Conservation (phyloP, 768 basidiomycete genomes). For the Baorangia bicolor region DNA sequence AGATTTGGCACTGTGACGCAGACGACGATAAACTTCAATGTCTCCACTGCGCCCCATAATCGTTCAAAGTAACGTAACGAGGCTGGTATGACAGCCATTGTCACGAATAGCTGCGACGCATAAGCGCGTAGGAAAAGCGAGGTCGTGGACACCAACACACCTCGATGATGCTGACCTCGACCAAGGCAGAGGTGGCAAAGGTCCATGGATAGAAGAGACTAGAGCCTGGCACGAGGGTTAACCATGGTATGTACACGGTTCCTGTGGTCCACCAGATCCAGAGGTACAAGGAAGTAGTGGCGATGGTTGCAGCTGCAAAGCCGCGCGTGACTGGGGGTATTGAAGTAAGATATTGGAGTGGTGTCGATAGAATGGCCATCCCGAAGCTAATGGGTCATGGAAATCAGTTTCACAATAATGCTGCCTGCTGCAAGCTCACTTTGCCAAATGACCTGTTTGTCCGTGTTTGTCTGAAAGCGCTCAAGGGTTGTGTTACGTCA, state of each 20-base stretch:
- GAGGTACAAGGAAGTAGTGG: constrained; percentile 57
- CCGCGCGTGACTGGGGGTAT: constrained; percentile 78
- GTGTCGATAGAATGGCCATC: constrained; percentile 80
- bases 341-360: constrained; percentile 63
- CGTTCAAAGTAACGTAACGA: constrained; percentile 90
- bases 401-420: constrained; percentile 4
- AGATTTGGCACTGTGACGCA: constrained; percentile 81
- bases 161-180: constrained; percentile 83
- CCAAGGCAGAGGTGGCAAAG: constrained; percentile 81
- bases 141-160: constrained; percentile 43
- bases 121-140: constrained; percentile 5
- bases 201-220: constrained; percentile 92
- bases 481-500: constrained; percentile 31
- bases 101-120: constrained; percentile 62
- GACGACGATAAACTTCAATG: constrained; percentile 79
- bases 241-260: constrained; percentile 53
- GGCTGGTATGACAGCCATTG: constrained; percentile 75
- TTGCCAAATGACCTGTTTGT: constrained; percentile 20
- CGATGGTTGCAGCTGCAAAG: constrained; percentile 62
- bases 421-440: neutral
- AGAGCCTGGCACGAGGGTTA: constrained; percentile 79
- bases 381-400: constrained; percentile 14
- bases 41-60: constrained; percentile 89
- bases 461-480: constrained; percentile 18
- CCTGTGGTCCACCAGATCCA: constrained; percentile 60